phyloP scores from a whole-genome alignment of 1,284 basidiomycete species.

The Puccinia triticina region DNA sequence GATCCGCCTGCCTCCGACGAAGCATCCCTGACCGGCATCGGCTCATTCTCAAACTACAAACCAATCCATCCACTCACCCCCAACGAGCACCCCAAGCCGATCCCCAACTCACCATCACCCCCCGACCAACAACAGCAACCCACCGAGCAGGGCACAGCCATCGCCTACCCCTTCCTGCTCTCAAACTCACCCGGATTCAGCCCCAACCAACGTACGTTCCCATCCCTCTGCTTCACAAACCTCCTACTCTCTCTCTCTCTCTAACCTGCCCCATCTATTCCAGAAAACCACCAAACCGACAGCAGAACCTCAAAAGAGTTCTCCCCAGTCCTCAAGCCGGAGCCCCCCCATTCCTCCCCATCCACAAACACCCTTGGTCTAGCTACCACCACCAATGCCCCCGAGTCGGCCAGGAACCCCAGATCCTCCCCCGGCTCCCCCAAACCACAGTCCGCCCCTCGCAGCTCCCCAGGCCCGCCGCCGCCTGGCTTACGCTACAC shows the following conservation, averaged over 20 bases:
- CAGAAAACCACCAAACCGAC: background rate
- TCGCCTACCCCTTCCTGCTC: slow-evolving; percentile 1
- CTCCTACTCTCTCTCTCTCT: no score
- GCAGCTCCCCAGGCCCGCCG: background rate
- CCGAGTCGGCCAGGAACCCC: background rate
- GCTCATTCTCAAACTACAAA: slow-evolving; percentile 37
- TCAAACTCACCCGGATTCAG: background rate
- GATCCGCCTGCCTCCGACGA: background rate
- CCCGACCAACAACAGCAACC: background rate
- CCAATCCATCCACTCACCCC: background rate
- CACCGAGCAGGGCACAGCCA: background rate
- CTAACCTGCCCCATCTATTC: background rate
- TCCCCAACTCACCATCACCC: background rate
- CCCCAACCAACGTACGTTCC: background rate
- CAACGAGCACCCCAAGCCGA: background rate
- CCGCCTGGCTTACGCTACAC: slow-evolving; percentile 18
- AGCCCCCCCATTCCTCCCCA: background rate
- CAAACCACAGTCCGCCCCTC: background rate
- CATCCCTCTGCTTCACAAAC: background rate
- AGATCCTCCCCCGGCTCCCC: background rate
- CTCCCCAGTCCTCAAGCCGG: background rate
- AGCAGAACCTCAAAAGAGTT: background rate
- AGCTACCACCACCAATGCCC: background rate
- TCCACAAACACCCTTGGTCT: slow-evolving; percentile 23
- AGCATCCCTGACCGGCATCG: slow-evolving; percentile 26